Conservation (phyloP, 2,329 filamentous ascomycete genomes). For the Phialemoniopsis sp. region DNA sequence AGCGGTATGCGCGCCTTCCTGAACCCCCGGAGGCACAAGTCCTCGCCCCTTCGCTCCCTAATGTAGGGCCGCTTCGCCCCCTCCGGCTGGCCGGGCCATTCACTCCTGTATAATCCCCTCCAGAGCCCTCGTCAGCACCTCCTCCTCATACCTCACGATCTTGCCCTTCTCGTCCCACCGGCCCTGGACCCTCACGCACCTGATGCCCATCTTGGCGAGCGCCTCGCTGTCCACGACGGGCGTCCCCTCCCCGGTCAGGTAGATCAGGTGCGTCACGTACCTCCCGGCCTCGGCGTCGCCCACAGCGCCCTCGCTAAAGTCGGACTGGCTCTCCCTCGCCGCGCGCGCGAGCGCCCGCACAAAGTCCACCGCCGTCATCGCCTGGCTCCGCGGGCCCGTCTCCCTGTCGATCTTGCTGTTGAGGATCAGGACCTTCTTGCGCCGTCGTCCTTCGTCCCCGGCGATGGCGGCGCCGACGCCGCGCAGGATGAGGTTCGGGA, state of each 20-base stretch:
- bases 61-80: too few relatives aligned
- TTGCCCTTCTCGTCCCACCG: slow-evolving; percentile 45
- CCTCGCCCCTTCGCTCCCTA: too few relatives aligned
- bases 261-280: slow-evolving; percentile 82
- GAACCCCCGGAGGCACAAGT: too few relatives aligned
- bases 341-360: slow-evolving; percentile 74
- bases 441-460: slow-evolving; percentile 14
- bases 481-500: slow-evolving; percentile 76
- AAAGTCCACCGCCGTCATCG: slow-evolving; percentile 77
- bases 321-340: slow-evolving; percentile 61
- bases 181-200: slow-evolving; percentile 74
- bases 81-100: too few relatives aligned
- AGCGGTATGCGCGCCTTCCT: too few relatives aligned
- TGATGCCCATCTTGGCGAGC: slow-evolving; percentile 66
- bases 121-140: slow-evolving; percentile 68
- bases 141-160: slow-evolving; percentile 69
- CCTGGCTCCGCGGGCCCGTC: slow-evolving; percentile 63
- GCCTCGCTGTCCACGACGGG: slow-evolving; percentile 66
- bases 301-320: slow-evolving; percentile 22
- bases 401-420: slow-evolving; percentile 85
- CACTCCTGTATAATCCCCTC: slow-evolving; percentile 59
- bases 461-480: slow-evolving; percentile 66
- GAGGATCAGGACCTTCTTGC: slow-evolving; percentile 76
- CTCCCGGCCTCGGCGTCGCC: slow-evolving; percentile 45
- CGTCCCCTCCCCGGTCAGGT: slow-evolving; percentile 63